Conservation (phyloP, 768 basidiomycete genomes). For the Lentinula raphanica region DNA sequence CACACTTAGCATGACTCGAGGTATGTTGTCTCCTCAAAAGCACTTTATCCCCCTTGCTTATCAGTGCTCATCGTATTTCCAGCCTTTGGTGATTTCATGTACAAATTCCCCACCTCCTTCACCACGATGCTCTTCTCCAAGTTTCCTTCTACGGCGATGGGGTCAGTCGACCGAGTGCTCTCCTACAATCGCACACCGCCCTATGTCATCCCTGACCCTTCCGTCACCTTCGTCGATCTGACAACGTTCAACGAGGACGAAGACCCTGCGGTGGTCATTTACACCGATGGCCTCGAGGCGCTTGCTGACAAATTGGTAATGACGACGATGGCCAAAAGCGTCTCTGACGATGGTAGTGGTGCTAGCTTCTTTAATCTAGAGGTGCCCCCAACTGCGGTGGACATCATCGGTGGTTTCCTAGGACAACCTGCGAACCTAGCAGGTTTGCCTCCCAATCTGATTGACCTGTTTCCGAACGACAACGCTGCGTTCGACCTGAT, state of each 20-base stretch:
- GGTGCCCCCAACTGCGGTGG: not conserved
- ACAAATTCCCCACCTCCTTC: not conserved
- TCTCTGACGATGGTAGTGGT: not conserved
- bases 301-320: not conserved
- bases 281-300: not conserved
- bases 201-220: not conserved
- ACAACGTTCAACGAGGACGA: not conserved
- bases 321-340: not conserved
- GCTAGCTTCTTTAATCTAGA: no score
- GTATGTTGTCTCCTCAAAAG: not conserved
- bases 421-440: not conserved
- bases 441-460: not conserved
- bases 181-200: not conserved
- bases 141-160: not conserved
- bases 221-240: not conserved
- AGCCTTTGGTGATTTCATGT: slow-evolving; percentile 3
- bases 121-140: slow-evolving; percentile 1
- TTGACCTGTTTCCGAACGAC: not conserved
- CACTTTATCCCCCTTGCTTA: not conserved
- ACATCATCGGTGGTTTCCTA: not conserved
- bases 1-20: slow-evolving; percentile 1
- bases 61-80: no score
- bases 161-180: not conserved
- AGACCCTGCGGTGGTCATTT: not conserved
- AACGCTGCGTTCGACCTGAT: not conserved